Evolutionary conservation across 768 basidiomycete species (phyloP).

Genomic region (Leccinum fibrillosum): DNA sequence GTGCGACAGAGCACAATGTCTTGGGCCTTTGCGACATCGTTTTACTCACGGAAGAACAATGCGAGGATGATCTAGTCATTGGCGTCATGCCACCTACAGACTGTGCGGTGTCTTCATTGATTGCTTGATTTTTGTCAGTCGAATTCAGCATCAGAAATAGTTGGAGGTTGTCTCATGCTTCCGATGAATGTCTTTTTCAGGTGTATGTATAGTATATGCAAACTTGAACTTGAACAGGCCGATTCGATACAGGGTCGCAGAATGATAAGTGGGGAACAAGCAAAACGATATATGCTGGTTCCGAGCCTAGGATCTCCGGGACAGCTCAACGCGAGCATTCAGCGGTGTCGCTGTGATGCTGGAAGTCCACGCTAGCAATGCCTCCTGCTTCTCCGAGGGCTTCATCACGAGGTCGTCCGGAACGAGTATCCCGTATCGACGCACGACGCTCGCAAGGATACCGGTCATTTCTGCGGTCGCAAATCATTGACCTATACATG

Average conservation of each 20-base stretch:
- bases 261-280: neutral
- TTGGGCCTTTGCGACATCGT: slow-evolving; percentile 35
- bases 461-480: slow-evolving; percentile 40
- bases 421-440: slow-evolving; percentile 39
- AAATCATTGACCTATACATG: slow-evolving; percentile 50
- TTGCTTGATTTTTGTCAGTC: neutral
- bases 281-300: neutral
- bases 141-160: neutral
- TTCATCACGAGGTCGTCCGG: slow-evolving; percentile 33
- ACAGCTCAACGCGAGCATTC: slow-evolving; percentile 24
- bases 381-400: slow-evolving; percentile 30
- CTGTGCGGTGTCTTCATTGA: neutral
- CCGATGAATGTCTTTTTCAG: neutral
- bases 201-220: neutral
- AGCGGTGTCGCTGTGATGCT: slow-evolving; percentile 35
- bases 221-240: neutral
- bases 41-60: slow-evolving; percentile 42
- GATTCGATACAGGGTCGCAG: neutral
- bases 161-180: neutral
- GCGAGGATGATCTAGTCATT: slow-evolving; percentile 2
- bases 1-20: no score
- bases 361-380: slow-evolving; percentile 36
- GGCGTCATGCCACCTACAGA: neutral
- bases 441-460: slow-evolving; percentile 42
- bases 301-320: slow-evolving; percentile 8